Conservation (phyloP, 1,139 yeast species). For the Sugiyamaella sp. region DNA sequence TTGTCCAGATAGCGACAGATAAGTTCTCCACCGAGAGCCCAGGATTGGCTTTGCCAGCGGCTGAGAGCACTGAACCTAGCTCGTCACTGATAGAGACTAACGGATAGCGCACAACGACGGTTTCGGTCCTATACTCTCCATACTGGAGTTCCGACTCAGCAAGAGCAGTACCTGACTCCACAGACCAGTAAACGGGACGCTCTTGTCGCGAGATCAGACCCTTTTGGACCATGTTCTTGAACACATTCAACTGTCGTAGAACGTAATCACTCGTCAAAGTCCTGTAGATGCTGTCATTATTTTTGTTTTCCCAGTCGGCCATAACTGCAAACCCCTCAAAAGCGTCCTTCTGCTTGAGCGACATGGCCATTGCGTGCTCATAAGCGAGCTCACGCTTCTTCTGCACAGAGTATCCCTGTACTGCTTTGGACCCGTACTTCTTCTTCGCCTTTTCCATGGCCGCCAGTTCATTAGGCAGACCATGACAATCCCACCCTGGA, state of each 20-base stretch:
- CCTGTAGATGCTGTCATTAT: conserved; percentile 47
- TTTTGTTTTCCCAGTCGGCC: conserved; percentile 73
- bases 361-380: conserved; percentile 66
- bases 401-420: conserved; percentile 46
- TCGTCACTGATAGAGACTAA: conserved; percentile 28
- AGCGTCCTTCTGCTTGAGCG: conserved; percentile 61
- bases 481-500: conserved; percentile 99
- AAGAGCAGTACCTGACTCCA: conserved; percentile 88
- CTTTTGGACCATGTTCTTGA: conserved; percentile 63
- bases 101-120: conserved; percentile 75
- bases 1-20: conserved; percentile 75
- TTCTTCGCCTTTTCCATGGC: conserved; percentile 54
- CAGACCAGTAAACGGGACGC: conserved; percentile 98
- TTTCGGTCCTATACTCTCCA: conserved; percentile 67
- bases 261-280: conserved; percentile 77
- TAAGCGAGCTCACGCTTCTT: conserved; percentile 68
- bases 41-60: too few relatives aligned
- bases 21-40: conserved; percentile 23
- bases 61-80: conserved; percentile 21
- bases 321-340: conserved; percentile 75
- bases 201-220: conserved; percentile 79
- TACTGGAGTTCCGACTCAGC: conserved; percentile 97
- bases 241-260: conserved; percentile 69
- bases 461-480: conserved; percentile 90
- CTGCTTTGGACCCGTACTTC: conserved; percentile 43